A percentile compares a stretch with the other conserved stretches of the same genome.
These are phyloP conservation scores for Candida krabiensis DNA, from an alignment of 805 yeast genomes.

Conservation along the genomic window DNA sequence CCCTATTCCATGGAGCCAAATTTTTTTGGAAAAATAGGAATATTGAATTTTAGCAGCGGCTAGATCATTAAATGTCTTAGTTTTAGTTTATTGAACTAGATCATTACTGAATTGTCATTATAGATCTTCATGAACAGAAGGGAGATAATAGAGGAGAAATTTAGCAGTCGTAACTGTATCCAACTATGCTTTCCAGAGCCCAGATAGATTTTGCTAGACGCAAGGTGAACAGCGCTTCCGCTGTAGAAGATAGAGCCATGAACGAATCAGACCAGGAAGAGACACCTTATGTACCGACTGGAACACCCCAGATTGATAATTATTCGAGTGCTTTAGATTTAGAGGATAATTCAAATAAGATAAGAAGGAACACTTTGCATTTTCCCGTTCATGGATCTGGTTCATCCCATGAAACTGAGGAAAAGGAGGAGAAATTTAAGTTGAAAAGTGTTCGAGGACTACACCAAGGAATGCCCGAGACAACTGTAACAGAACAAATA, in stretches of 20 bases:
- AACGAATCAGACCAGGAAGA: neutral
- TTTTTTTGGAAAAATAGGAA: no score
- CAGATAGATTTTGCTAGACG: slow-evolving; percentile 1
- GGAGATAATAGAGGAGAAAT: no score
- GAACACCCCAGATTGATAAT: neutral
- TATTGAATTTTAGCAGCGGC: no score
- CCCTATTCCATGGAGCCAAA: no score
- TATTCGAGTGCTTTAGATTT: neutral
- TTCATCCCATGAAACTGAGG: slow-evolving; percentile 2
- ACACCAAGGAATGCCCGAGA: slow-evolving; percentile 1
- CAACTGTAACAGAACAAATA: slow-evolving; percentile 1
- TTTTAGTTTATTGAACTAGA: no score
- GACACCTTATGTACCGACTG: neutral
- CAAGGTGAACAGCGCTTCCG: slow-evolving; percentile 3
- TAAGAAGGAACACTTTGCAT: slow-evolving; percentile 19
- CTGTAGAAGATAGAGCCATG: neutral
- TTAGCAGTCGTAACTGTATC: no score
- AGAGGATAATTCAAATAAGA: neutral
- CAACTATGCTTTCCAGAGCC: slow-evolving; percentile 1
- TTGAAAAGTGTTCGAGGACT: slow-evolving; percentile 12
- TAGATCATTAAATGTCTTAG: no score
- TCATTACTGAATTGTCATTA: no score
- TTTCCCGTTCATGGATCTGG: slow-evolving; percentile 9
- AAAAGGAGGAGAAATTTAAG: slow-evolving; percentile 1
- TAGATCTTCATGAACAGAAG: no score